Evolutionary conservation across 2,329 filamentous ascomycete species (phyloP).

Genomic region (Talaromyces albobiverticillius): DNA sequence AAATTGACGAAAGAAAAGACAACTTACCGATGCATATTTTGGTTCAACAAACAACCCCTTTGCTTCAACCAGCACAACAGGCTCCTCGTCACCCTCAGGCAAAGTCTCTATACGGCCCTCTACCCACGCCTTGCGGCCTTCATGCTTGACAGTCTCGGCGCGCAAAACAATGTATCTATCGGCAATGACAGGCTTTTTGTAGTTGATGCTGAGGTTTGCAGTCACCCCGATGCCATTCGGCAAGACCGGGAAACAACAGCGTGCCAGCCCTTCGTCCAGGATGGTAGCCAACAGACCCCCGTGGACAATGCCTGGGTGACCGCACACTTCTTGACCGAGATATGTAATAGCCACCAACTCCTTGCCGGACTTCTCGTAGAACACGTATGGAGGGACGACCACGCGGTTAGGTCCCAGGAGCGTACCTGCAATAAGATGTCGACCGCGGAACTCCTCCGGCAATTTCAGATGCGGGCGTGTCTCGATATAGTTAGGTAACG

Average conservation of each 20-base stretch:
- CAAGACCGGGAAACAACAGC: slow-evolving; percentile 83
- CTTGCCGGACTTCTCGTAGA: slow-evolving; percentile 68
- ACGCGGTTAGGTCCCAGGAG: slow-evolving; percentile 73
- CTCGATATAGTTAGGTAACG: slow-evolving; percentile 65
- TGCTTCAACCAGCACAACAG: slow-evolving; percentile 72
- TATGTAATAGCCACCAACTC: slow-evolving; percentile 70
- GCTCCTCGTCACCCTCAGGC: slow-evolving; percentile 59
- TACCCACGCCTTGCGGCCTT: slow-evolving; percentile 94
- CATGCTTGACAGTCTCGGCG: slow-evolving; percentile 77
- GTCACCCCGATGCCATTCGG: slow-evolving; percentile 83
- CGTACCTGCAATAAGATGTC: slow-evolving; percentile 79
- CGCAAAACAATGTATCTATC: slow-evolving; percentile 72
- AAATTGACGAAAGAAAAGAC: not conserved
- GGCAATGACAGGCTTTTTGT: slow-evolving; percentile 75
- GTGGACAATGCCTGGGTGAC: slow-evolving; percentile 87
- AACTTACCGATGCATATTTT: slow-evolving; percentile 69
- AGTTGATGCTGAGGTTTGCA: slow-evolving; percentile 78
- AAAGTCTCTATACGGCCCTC: slow-evolving; percentile 82
- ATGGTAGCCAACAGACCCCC: slow-evolving; percentile 89
- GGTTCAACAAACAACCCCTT: slow-evolving; percentile 87
- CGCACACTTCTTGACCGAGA: slow-evolving; percentile 76
- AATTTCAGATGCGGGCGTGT: slow-evolving; percentile 86
- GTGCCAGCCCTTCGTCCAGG: slow-evolving; percentile 82
- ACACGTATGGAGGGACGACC: slow-evolving; percentile 75
- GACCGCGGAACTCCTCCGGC: slow-evolving; percentile 63